phyloP scores from a whole-genome alignment of 352 stramenopile genomes.

The Pythium vanterpoolii region DNA sequence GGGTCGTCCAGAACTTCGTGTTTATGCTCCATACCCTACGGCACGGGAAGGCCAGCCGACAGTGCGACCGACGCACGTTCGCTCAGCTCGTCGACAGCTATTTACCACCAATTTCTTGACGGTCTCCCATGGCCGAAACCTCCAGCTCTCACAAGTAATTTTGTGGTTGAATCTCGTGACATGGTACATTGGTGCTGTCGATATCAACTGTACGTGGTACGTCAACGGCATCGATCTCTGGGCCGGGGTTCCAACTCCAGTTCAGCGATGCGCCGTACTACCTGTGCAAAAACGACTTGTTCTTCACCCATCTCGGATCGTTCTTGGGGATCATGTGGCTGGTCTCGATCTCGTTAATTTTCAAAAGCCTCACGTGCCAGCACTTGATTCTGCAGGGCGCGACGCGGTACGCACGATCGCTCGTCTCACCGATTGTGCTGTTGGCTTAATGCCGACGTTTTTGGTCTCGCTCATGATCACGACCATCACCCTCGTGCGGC shows the following conservation, averaged over 20 bases:
- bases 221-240: slow-evolving; percentile 17
- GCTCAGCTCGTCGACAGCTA: slow-evolving; percentile 15
- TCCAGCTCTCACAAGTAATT: slow-evolving; percentile 20
- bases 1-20: slow-evolving; percentile 10
- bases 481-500: slow-evolving; percentile 11
- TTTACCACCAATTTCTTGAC: slow-evolving; percentile 17
- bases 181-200: slow-evolving; percentile 22
- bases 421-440: slow-evolving; percentile 7
- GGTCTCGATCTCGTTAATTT: slow-evolving; percentile 20
- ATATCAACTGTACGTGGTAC: slow-evolving; percentile 24
- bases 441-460: slow-evolving; percentile 19
- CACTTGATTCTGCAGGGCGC: slow-evolving; percentile 9
- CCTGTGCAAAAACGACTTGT: slow-evolving; percentile 14
- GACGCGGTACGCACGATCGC: slow-evolving; percentile 4
- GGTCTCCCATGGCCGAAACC: slow-evolving; percentile 12
- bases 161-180: slow-evolving; percentile 18
- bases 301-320: not conserved
- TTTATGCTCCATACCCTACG: not conserved
- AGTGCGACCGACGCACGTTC: slow-evolving; percentile 3
- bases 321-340: slow-evolving; percentile 12
- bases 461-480: slow-evolving; percentile 13
- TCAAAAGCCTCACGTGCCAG: slow-evolving; percentile 21
- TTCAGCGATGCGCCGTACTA: slow-evolving; percentile 21
- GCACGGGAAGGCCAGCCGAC: not conserved
- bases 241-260: slow-evolving; percentile 8